phyloP scores from a whole-genome alignment of 2,329 filamentous ascomycete species.

The Aspergillus calidoustus region DNA sequence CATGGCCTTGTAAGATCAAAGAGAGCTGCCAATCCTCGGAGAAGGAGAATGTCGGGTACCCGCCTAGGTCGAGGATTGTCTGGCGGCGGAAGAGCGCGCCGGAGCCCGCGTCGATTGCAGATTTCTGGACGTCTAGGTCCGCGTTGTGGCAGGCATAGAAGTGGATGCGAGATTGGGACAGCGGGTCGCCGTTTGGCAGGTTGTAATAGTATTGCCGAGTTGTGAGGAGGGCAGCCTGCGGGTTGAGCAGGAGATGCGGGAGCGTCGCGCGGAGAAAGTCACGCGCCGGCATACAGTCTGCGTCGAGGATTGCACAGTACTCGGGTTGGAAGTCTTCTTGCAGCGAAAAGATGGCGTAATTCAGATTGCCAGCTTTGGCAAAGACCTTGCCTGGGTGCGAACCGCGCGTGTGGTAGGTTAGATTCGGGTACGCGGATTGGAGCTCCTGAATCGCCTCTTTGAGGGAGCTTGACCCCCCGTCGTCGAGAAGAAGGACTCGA shows the following conservation, averaged over 20 bases:
- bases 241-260: conserved; percentile 38
- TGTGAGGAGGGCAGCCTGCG: conserved; percentile 36
- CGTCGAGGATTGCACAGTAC: conserved; percentile 40
- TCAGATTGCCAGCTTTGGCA: conserved; percentile 46
- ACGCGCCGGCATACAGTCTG: conserved; percentile 42
- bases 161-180: conserved; percentile 36
- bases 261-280: conserved; percentile 43
- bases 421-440: conserved; percentile 51
- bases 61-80: conserved; percentile 35
- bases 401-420: conserved; percentile 58
- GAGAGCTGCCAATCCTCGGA: conserved; percentile 43
- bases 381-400: conserved; percentile 43
- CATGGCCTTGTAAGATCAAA: conserved; percentile 35
- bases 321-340: conserved; percentile 31
- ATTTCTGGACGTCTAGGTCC: conserved; percentile 32
- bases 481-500: conserved; percentile 61
- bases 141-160: conserved; percentile 41
- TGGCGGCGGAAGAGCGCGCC: conserved; percentile 40
- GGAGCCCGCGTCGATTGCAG: conserved; percentile 40
- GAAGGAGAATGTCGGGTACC: conserved; percentile 41
- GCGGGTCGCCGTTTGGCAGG: conserved; percentile 35
- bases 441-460: conserved; percentile 44
- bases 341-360: conserved; percentile 35
- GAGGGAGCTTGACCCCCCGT: conserved; percentile 55
- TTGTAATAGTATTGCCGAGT: conserved; percentile 43